A percentile compares a stretch with the other conserved stretches of the same genome.
These are phyloP conservation scores for Paraphaeosphaeria minitans DNA, from an alignment of 2,329 filamentous ascomycete genomes.

Conservation along the genomic window DNA sequence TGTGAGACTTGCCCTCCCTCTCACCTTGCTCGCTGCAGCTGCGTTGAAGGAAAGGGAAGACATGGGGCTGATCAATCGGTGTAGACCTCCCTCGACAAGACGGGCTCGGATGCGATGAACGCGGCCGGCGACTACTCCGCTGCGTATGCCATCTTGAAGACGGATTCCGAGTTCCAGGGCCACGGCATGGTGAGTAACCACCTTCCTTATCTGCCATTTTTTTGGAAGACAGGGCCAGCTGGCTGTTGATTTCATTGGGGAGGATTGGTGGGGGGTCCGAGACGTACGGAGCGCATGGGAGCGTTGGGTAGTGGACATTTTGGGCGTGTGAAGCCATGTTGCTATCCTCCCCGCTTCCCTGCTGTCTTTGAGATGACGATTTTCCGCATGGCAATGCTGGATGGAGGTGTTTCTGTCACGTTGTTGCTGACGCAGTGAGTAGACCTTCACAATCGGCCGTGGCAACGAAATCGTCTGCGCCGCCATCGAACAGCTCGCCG, in stretches of 20 bases:
- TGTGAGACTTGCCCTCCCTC: conserved; percentile 33
- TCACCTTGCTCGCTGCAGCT: not conserved
- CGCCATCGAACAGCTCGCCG: conserved; percentile 78
- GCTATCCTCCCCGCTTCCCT: too few relatives aligned
- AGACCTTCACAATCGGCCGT: conserved; percentile 81
- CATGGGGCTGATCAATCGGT: not conserved
- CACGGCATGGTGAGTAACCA: conserved; percentile 73
- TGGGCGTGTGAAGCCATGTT: too few relatives aligned
- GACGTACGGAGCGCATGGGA: too few relatives aligned
- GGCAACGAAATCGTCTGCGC: conserved; percentile 92
- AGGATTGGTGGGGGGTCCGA: not conserved
- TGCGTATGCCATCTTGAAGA: conserved; percentile 91
- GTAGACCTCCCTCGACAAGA: conserved; percentile 89
- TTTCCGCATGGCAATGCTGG: not conserved
- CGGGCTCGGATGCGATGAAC: conserved; percentile 97
- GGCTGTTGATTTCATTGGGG: not conserved
- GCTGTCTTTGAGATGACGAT: not conserved
- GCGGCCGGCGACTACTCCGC: conserved; percentile 89
- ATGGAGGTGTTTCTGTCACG: not conserved
- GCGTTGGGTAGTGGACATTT: too few relatives aligned
- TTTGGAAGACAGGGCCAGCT: too few relatives aligned
- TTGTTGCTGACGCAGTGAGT: not conserved
- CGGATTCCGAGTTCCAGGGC: conserved; percentile 71
- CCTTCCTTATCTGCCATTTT: not conserved
- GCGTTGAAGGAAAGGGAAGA: too few relatives aligned